Evolutionary conservation across 192 early-diverging fungal species (phyloP).

Genomic region (Thamnidium elegans): DNA sequence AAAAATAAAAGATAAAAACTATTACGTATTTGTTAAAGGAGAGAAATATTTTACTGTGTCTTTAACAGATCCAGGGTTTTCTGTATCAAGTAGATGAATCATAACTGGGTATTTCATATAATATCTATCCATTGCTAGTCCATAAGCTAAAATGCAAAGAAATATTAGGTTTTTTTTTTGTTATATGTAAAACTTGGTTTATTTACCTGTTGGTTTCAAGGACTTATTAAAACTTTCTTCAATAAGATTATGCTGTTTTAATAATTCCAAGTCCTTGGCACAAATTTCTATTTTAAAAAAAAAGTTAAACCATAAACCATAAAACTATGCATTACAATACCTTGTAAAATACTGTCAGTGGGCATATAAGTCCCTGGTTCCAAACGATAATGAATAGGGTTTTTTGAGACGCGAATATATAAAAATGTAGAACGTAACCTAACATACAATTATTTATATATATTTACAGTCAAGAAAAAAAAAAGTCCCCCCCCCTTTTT

Average conservation of each 20-base stretch:
- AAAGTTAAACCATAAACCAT: background rate
- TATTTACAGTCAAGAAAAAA: too few species aligned
- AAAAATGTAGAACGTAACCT: constrained; percentile 43
- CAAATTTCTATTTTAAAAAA: constrained; percentile 29
- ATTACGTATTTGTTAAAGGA: background rate
- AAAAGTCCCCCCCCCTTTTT: too few species aligned
- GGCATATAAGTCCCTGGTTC: background rate
- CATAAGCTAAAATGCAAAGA: constrained; percentile 23
- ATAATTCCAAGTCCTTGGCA: constrained; percentile 23
- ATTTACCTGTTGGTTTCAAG: constrained; percentile 19
- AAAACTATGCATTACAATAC: background rate
- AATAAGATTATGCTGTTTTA: constrained; percentile 20
- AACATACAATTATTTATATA: constrained; percentile 5
- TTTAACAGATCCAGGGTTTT: background rate
- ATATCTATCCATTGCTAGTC: constrained; percentile 37
- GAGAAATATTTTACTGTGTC: constrained; percentile 19
- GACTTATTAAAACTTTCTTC: background rate
- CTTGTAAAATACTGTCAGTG: constrained; percentile 20
- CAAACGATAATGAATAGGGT: constrained; percentile 31
- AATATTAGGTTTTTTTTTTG: background rate
- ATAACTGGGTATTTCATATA: constrained; percentile 36
- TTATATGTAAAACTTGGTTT: background rate
- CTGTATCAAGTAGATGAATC: constrained; percentile 16
- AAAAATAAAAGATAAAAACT: constrained; percentile 1
- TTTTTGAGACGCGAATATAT: constrained; percentile 35